A percentile compares a stretch with the other conserved stretches of the same genome.
Conservation (phyloP, 2,329 filamentous ascomycete genomes). For the Epichloe amarillans region DNA sequence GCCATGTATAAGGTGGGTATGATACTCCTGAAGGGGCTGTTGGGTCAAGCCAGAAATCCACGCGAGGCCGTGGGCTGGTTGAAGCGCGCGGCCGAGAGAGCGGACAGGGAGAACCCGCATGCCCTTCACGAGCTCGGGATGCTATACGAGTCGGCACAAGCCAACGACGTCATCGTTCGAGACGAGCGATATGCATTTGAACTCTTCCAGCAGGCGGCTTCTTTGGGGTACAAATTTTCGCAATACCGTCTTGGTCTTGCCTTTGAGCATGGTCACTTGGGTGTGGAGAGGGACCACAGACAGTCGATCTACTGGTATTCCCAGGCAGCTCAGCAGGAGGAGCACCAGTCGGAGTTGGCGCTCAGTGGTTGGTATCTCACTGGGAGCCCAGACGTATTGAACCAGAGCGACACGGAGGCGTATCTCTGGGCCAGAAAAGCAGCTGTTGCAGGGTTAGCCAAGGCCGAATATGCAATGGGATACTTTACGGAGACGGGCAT, state of each 20-base stretch:
- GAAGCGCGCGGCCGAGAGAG: constrained; percentile 79
- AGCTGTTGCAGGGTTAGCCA: constrained; percentile 72
- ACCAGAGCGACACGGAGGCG: constrained; percentile 88
- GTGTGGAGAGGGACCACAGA: constrained; percentile 69
- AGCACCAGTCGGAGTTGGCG: constrained; percentile 82
- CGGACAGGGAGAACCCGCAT: constrained; percentile 83
- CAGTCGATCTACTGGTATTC: constrained; percentile 91
- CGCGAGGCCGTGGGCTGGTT: constrained; percentile 85
- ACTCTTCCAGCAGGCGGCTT: constrained; percentile 73
- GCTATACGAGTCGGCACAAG: constrained; percentile 48
- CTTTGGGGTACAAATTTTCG: constrained; percentile 87
- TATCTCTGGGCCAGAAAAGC: constrained; percentile 96
- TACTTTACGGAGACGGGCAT: constrained; percentile 96
- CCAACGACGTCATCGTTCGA: constrained; percentile 60
- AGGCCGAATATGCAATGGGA: constrained; percentile 94
- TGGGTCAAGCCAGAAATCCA: constrained; percentile 74
- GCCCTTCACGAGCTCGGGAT: constrained; percentile 78
- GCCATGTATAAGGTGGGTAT: constrained; percentile 99
- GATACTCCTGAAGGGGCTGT: constrained; percentile 82
- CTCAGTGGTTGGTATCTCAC: constrained; percentile 92
- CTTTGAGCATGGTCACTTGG: constrained; percentile 79
- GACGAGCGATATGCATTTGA: constrained; percentile 73
- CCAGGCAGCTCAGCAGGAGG: constrained; percentile 77
- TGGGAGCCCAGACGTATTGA: constrained; percentile 71
- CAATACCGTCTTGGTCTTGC: constrained; percentile 81